Evolutionary conservation across 73 alveolate species (phyloP), one percentile per base, ranked within the genome.

Genomic region (Stentor coeruleus): DNA sequence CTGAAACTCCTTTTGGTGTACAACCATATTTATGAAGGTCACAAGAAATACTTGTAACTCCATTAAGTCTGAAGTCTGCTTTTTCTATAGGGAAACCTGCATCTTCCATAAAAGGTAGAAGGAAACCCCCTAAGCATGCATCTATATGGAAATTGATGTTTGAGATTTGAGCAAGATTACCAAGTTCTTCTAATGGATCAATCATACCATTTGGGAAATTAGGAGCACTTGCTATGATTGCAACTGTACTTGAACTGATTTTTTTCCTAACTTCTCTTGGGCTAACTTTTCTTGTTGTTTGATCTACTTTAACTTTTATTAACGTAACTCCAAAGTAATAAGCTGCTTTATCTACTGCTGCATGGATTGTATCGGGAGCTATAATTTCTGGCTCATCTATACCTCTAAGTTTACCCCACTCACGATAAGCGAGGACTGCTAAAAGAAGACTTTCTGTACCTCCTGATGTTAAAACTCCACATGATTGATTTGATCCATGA

Each of bases 1-100:
- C 86, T 3, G 99, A 97, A 82, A 91, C 91, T 35, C 99, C 99
- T 85, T 98, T 98, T 11, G 99, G 99, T 3, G 99, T 98, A 76
- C 91, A 96, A 38, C 99, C 99, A 82, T 95, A 97, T 91, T 98
- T 98, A 91, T 97, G 99, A 72, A 97, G 92, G 88, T 98, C 99
- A 38, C 98, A 93, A 33, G 99, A 95, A 66, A 98, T 96, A 3
- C 99, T 90, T 3, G 99, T 98, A 28, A 98, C 99, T 14, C 99
- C 99, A 0, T 87, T 94, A 3, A 95, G 90, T 55, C 97, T 84
- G 82, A 98, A 98, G 86, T 98, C 99, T 75, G 91, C 97, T 83
- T 84, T 85, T 2, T 97, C 97, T 3, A 91, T 42, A 1, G 91
- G 81, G 15, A 86, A 80, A 40, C 97, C 97, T 4, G 92, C 96